Conservation (phyloP, 495 filamentous ascomycete genomes). For the Choiromyces venosus region DNA sequence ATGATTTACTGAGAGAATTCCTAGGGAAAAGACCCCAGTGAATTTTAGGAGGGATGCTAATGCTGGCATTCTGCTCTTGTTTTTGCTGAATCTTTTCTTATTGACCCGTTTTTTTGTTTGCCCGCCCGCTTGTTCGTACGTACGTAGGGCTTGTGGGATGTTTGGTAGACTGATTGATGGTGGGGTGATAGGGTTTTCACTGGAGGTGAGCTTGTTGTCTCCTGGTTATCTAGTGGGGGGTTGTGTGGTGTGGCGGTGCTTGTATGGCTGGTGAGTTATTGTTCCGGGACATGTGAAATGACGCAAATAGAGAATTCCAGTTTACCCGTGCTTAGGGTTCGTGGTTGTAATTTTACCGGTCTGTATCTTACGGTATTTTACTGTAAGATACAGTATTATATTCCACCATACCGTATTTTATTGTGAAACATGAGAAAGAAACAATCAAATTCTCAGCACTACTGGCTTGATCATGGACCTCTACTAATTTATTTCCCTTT, state of each 20-base stretch:
- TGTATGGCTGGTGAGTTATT: neutral
- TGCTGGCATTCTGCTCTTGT: slow-evolving; percentile 18
- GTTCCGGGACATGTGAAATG: neutral
- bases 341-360: too few species aligned
- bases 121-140: too few species aligned
- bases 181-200: neutral
- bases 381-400: neutral
- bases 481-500: too few species aligned
- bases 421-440: too few species aligned
- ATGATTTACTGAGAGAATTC: slow-evolving; percentile 60
- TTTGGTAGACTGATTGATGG: neutral
- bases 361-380: neutral
- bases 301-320: neutral
- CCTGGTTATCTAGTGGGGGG: neutral
- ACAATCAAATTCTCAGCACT: too few species aligned
- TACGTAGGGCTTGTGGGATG: neutral
- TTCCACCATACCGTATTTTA: too few species aligned
- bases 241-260: neutral
- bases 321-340: too few species aligned
- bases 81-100: neutral
- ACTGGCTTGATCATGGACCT: too few species aligned
- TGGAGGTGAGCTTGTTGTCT: neutral
- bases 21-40: slow-evolving; percentile 63
- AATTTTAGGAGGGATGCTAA: slow-evolving; percentile 51
- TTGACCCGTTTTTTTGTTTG: neutral